These are phyloP conservation scores for Aspergillus persii DNA, from an alignment of 2,329 filamentous ascomycete species.

Conservation along the genomic window DNA sequence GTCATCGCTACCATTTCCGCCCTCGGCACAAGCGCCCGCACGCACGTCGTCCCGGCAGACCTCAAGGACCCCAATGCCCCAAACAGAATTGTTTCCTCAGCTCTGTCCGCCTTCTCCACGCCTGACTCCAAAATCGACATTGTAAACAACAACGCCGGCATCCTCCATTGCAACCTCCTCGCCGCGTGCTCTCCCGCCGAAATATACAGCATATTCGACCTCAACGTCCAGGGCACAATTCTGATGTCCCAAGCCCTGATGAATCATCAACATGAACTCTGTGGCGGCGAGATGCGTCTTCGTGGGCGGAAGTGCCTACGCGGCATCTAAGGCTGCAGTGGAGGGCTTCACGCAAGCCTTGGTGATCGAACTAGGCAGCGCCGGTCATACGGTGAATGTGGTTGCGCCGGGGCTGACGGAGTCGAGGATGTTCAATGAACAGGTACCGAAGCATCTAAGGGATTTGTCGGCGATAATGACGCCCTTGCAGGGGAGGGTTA, in stretches of 20 bases:
- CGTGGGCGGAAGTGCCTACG: not conserved
- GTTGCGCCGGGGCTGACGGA: conserved; percentile 3
- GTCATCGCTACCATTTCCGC: not conserved
- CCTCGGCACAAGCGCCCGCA: not conserved
- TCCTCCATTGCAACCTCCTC: not conserved
- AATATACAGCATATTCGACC: conserved; percentile 1
- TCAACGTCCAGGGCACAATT: conserved; percentile 7
- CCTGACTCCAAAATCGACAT: conserved; percentile 1
- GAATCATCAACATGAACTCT: conserved; percentile 7
- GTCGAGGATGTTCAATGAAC: not conserved
- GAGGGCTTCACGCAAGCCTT: conserved; percentile 4
- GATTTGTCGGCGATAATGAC: not conserved
- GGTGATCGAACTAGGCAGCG: conserved; percentile 3
- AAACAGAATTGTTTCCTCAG: not conserved
- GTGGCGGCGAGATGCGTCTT: not conserved
- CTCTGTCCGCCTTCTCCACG: not conserved
- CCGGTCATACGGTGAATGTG: conserved; percentile 8
- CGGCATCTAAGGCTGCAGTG: conserved; percentile 5
- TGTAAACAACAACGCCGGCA: conserved; percentile 9
- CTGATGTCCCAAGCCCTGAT: conserved; percentile 3
- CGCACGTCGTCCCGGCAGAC: too few species aligned
- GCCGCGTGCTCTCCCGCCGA: not conserved
- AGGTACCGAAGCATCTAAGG: not conserved
- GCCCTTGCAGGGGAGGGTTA: conserved; percentile 3
- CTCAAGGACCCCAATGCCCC: not conserved